Evolutionary conservation across 2,329 filamentous ascomycete genomes (phyloP).

Genomic region (Eurotiales sp.): DNA sequence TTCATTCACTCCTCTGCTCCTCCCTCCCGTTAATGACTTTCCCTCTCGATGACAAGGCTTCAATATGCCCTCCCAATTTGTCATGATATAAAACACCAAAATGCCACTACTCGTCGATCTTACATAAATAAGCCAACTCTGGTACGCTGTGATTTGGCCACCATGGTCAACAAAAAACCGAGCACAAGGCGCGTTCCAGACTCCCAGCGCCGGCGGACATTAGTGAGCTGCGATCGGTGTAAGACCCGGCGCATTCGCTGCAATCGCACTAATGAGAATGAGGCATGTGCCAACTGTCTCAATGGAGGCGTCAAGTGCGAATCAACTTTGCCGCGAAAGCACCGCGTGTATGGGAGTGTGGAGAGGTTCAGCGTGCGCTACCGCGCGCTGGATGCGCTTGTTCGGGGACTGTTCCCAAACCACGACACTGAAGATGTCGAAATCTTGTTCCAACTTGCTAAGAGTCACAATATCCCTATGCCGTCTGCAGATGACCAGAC

Average conservation of each 20-base stretch:
- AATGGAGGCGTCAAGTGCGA: slow-evolving; percentile 11
- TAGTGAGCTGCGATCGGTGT: slow-evolving; percentile 15
- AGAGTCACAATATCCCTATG: slow-evolving; percentile 10
- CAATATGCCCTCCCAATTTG: too few relatives aligned
- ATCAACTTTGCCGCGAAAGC: slow-evolving; percentile 14
- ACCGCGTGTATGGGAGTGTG: slow-evolving; percentile 14
- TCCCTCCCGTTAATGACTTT: too few relatives aligned
- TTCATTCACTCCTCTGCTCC: too few relatives aligned
- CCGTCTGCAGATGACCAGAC: slow-evolving; percentile 13
- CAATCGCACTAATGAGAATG: slow-evolving; percentile 14
- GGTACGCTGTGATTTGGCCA: background rate
- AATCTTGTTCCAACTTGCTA: slow-evolving; percentile 12
- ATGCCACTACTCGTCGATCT: background rate
- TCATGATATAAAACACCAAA: background rate
- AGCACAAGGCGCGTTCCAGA: slow-evolving; percentile 10
- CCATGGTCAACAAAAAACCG: slow-evolving; percentile 8
- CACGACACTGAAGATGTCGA: slow-evolving; percentile 14
- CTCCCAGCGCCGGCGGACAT: slow-evolving; percentile 6
- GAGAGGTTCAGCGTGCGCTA: slow-evolving; percentile 14
- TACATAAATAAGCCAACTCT: background rate
- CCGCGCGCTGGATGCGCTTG: slow-evolving; percentile 14
- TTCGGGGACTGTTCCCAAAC: slow-evolving; percentile 14
- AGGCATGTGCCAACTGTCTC: slow-evolving; percentile 13
- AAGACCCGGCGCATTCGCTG: slow-evolving; percentile 15
- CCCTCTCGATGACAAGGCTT: too few relatives aligned